These are phyloP conservation scores for Endoconidiophora laricicola DNA, from an alignment of 2,329 filamentous ascomycete genomes.

Conservation along the genomic window DNA sequence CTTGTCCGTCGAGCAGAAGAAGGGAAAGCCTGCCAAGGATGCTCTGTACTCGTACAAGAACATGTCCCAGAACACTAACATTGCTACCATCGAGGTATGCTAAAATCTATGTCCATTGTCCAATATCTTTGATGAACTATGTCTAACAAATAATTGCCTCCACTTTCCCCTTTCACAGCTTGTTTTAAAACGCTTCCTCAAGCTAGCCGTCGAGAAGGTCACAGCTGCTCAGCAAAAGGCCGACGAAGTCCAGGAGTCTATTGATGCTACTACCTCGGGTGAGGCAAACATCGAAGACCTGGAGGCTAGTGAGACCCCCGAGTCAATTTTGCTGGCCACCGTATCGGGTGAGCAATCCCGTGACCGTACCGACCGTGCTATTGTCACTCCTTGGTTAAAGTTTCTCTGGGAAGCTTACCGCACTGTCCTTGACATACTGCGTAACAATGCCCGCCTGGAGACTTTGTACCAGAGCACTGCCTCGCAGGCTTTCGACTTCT, in stretches of 20 bases:
- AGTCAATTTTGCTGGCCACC: constrained; percentile 93
- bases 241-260: constrained; percentile 77
- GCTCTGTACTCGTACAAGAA: constrained; percentile 99
- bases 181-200: constrained; percentile 95
- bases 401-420: constrained; percentile 99
- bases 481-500: constrained; percentile 97
- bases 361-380: constrained; percentile 92
- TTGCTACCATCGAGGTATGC: constrained; percentile 75
- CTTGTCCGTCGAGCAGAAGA: constrained; percentile 90
- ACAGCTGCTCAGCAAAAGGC: constrained; percentile 90
- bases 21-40: constrained; percentile 97
- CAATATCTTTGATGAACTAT: not conserved
- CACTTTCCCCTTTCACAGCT: constrained; percentile 32
- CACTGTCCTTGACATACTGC: constrained; percentile 92
- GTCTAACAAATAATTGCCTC: not conserved
- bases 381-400: constrained; percentile 98
- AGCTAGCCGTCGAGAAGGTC: constrained; percentile 90
- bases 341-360: constrained; percentile 96
- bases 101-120: not conserved
- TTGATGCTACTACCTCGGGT: constrained; percentile 54
- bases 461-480: constrained; percentile 97
- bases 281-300: constrained; percentile 71
- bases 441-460: constrained; percentile 96
- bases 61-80: constrained; percentile 97
- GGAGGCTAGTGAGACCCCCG: constrained; percentile 91